Evolutionary conservation across 257 asterid species (phyloP), one percentile per base, ranked within the genome.

Genomic region (Solanum ossicruentum): DNA sequence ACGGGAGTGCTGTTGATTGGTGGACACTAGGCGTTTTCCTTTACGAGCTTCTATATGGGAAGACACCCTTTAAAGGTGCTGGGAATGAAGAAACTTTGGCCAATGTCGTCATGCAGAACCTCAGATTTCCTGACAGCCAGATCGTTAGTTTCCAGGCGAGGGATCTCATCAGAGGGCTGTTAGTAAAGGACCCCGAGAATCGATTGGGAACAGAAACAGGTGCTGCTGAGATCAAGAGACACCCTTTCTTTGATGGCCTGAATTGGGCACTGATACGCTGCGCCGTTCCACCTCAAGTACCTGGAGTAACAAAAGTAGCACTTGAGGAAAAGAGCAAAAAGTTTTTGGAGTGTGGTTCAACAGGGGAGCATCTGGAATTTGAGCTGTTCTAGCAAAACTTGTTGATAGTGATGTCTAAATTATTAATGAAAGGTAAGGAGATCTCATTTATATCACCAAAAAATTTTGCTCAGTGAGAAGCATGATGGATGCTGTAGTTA

Each of bases 1-100:
- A 93, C 3, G 97, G 97, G 26, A 92, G 96, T 70, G 95, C 96
- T 8, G 96, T 93, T 18, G 97, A 93, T 85, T 93, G 97, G 97
- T 93, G 97, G 97, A 93, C 94, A 4, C 86, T 93, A 1, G 97
- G 96, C 2, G 88, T 93, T 75, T 90, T 93, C 45, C 91, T 93
- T 3, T 93, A 92, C 26, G 95, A 93, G 90, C 95, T 93, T 83
- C 90, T 93, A 20, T 93, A 90, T 12, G 95, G 95, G 41, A 91
- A 87, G 89, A 93, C 97, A 26, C 97, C 95, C 11, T 93, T 93
- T 71, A 93, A 89, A 89, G 97, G 97, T 41, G 80, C 82, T 41
- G 91, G 91, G 17, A 92, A 92, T 12, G 97, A 92, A 18, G 95
- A 93, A 84, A 93, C 97, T 3, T 82, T 93, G 85, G 85, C 87